Evolutionary conservation across 805 yeast species (phyloP).

Genomic region (Ogataea populi-albae): DNA sequence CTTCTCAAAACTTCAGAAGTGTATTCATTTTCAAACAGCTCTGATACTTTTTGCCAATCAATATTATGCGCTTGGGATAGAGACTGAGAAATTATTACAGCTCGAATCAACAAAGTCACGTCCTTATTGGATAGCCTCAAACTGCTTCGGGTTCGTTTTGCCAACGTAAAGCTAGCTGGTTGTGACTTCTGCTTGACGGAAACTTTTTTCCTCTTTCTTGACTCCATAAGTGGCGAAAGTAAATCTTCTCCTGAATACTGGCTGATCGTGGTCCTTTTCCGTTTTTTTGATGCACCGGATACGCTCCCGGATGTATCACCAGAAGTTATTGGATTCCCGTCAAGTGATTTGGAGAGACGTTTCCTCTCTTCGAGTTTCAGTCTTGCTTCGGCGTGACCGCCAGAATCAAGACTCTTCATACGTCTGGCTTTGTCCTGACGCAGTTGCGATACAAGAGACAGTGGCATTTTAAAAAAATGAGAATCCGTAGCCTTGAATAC

Average conservation of each 20-base stretch:
- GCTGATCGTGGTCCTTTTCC: conserved; percentile 7
- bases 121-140: conserved; percentile 36
- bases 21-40: conserved; percentile 40
- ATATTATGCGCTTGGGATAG: conserved; percentile 50
- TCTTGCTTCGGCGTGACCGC: conserved; percentile 14
- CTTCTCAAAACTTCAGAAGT: conserved; percentile 47
- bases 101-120: conserved; percentile 54
- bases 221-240: conserved; percentile 27
- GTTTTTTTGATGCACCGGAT: conserved; percentile 1
- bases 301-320: no score
- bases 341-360: no score
- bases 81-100: conserved; percentile 66
- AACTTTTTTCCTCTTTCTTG: conserved; percentile 30
- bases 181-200: conserved; percentile 14
- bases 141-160: conserved; percentile 23
- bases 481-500: conserved; percentile 20
- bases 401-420: conserved; percentile 5
- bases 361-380: conserved; percentile 13
- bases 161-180: conserved; percentile 3
- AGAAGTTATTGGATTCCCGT: no score
- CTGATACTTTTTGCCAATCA: conserved; percentile 62
- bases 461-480: conserved; percentile 23
- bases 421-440: background rate
- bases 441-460: conserved; percentile 3
- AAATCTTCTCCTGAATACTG: conserved; percentile 20